Evolutionary conservation across 768 basidiomycete genomes (phyloP).

Genomic region (Macrolepiota albuminosa): DNA sequence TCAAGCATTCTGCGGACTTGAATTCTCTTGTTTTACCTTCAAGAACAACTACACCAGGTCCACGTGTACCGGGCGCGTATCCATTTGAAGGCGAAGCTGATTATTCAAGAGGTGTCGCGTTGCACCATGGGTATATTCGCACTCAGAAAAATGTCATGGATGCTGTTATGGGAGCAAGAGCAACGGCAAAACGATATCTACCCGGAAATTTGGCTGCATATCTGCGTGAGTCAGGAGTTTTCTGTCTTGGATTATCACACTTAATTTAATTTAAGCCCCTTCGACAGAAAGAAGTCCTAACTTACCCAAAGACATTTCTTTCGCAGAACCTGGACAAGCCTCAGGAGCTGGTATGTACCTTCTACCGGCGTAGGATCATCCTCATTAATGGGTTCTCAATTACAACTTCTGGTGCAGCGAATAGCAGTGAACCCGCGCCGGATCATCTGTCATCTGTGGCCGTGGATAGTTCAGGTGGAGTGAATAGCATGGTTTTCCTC

Average conservation of each 20-base stretch:
- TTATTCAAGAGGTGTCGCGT: background rate
- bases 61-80: constrained; percentile 16
- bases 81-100: constrained; percentile 2
- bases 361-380: background rate
- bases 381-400: background rate
- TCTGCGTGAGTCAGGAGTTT: constrained; percentile 9
- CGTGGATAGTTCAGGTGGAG: background rate
- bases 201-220: constrained; percentile 9
- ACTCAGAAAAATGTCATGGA: constrained; percentile 18
- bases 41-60: constrained; percentile 9
- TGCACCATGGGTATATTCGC: constrained; percentile 19
- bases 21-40: background rate
- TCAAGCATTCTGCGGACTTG: constrained; percentile 6
- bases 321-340: background rate
- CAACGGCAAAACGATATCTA: constrained; percentile 18
- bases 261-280: background rate
- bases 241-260: background rate
- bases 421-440: background rate
- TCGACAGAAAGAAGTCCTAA: background rate
- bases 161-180: constrained; percentile 14
- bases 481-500: background rate
- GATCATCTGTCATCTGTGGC: background rate
- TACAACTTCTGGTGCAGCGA: background rate
- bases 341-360: background rate
- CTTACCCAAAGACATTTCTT: background rate